Evolutionary conservation across 495 filamentous ascomycete species (phyloP).

Genomic region (Bombardia bombarda): DNA sequence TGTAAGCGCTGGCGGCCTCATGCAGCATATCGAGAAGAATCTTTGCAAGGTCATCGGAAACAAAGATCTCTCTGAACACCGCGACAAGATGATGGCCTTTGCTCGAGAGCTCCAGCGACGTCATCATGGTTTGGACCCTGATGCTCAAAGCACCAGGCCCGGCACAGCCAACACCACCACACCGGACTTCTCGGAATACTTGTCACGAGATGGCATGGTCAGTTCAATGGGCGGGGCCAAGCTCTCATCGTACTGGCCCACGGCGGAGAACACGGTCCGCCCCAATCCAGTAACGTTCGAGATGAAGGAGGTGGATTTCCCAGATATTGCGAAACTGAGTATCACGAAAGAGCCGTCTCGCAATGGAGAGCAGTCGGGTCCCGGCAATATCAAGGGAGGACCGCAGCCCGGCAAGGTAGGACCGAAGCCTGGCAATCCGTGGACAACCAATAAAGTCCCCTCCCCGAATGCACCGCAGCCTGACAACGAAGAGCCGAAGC

Average conservation of each 20-base stretch:
- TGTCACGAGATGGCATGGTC: background rate
- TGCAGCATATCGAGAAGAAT: constrained; percentile 21
- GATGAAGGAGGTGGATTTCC: constrained; percentile 2
- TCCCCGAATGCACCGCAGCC: background rate
- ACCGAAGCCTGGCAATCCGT: constrained; percentile 8
- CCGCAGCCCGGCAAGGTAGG: no score
- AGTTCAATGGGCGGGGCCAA: background rate
- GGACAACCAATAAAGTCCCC: background rate
- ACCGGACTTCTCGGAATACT: constrained; percentile 2
- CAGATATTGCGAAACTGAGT: background rate
- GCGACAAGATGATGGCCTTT: constrained; percentile 10
- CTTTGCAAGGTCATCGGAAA: constrained; percentile 14
- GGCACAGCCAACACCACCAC: background rate
- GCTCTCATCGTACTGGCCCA: background rate
- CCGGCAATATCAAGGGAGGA: no score
- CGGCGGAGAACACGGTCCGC: background rate
- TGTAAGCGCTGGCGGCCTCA: constrained; percentile 6
- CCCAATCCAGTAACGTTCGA: constrained; percentile 1
- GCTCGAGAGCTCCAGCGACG: constrained; percentile 9
- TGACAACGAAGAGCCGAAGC: background rate
- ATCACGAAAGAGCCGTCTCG: no score
- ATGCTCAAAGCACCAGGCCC: background rate
- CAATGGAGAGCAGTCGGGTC: no score
- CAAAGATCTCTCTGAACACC: constrained; percentile 10
- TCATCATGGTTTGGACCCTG: constrained; percentile 1